A percentile compares a stretch with the other conserved stretches of the same genome.
Evolutionary conservation across 1,284 basidiomycete species (phyloP).

Genomic region (Entoloma clypeatum): DNA sequence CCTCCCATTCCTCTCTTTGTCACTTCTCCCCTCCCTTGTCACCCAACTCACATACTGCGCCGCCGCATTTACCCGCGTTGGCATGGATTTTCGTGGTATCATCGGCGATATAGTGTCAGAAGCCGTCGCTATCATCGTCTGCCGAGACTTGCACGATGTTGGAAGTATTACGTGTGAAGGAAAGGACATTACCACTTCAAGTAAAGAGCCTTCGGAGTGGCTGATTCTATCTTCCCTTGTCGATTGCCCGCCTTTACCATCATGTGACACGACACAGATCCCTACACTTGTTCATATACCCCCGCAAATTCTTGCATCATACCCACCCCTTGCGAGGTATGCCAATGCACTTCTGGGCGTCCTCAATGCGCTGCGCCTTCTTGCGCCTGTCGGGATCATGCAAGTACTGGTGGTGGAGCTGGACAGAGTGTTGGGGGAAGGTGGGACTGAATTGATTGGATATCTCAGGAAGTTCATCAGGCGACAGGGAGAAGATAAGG

Average conservation of each 20-base stretch:
- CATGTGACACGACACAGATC: slow-evolving; percentile 24
- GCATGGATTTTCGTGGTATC: slow-evolving; percentile 74
- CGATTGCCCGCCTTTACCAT: slow-evolving; percentile 30
- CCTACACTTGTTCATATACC: slow-evolving; percentile 59
- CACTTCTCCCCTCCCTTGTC: slow-evolving; percentile 76
- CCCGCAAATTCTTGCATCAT: slow-evolving; percentile 65
- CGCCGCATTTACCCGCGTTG: slow-evolving; percentile 88
- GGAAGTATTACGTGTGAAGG: slow-evolving; percentile 4
- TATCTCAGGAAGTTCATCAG: slow-evolving; percentile 37
- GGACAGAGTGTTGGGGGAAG: slow-evolving; percentile 47
- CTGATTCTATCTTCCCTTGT: slow-evolving; percentile 37
- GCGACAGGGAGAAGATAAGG: slow-evolving; percentile 21
- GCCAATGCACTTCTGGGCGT: slow-evolving; percentile 74
- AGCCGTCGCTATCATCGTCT: slow-evolving; percentile 46
- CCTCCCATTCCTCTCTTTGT: slow-evolving; percentile 48
- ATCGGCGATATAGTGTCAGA: slow-evolving; percentile 63
- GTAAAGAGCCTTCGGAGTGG: slow-evolving; percentile 45
- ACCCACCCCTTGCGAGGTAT: slow-evolving; percentile 73
- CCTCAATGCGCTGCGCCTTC: slow-evolving; percentile 78
- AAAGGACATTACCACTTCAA: slow-evolving; percentile 18
- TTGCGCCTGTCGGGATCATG: slow-evolving; percentile 65
- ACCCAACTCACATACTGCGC: slow-evolving; percentile 93
- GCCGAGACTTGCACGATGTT: slow-evolving; percentile 38
- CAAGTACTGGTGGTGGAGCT: slow-evolving; percentile 44
- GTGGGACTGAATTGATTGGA: slow-evolving; percentile 40